phyloP scores from a whole-genome alignment of 2,329 filamentous ascomycete species.

The Annulohypoxylon truncatum region DNA sequence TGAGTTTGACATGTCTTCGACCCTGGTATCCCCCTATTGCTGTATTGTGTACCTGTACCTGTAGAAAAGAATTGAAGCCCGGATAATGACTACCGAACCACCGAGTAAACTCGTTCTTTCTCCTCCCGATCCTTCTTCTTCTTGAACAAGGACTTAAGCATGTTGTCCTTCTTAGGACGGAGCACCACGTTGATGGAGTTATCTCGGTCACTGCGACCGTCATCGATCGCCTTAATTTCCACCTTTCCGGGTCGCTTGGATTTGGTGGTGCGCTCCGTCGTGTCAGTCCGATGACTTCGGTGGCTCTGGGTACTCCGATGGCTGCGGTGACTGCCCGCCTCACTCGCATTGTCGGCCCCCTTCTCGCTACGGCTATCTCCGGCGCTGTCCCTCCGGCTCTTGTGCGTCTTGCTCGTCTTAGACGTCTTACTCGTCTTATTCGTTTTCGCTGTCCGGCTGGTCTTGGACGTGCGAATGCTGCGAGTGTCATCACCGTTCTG shows the following conservation, averaged over 20 bases:
- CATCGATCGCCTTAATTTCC: conserved; percentile 51
- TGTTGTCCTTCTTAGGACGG: conserved; percentile 61
- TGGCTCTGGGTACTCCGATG: conserved; percentile 50
- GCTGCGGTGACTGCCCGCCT: conserved; percentile 50
- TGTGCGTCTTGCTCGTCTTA: conserved; percentile 45
- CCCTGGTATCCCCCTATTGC: conserved; percentile 25
- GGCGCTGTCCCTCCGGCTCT: conserved; percentile 35
- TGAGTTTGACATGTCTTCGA: conserved; percentile 16
- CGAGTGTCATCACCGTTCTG: conserved; percentile 56
- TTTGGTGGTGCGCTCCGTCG: conserved; percentile 50
- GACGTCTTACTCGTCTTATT: conserved; percentile 49
- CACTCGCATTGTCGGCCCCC: conserved; percentile 51
- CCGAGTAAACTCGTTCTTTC: conserved; percentile 32
- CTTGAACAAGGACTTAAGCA: conserved; percentile 70
- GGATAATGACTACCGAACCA: conserved; percentile 24
- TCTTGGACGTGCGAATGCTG: conserved; percentile 47
- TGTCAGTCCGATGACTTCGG: conserved; percentile 52
- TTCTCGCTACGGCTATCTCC: conserved; percentile 33
- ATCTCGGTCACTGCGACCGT: conserved; percentile 51
- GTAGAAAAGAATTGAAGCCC: not conserved
- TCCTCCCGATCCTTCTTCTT: conserved; percentile 60
- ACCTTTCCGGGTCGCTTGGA: conserved; percentile 47
- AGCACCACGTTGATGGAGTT: conserved; percentile 55
- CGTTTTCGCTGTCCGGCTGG: conserved; percentile 44
- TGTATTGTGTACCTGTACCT: conserved; percentile 22